phyloP scores from a whole-genome alignment of 805 yeast genomes.

The Schizosaccharomyces osmophilus region DNA sequence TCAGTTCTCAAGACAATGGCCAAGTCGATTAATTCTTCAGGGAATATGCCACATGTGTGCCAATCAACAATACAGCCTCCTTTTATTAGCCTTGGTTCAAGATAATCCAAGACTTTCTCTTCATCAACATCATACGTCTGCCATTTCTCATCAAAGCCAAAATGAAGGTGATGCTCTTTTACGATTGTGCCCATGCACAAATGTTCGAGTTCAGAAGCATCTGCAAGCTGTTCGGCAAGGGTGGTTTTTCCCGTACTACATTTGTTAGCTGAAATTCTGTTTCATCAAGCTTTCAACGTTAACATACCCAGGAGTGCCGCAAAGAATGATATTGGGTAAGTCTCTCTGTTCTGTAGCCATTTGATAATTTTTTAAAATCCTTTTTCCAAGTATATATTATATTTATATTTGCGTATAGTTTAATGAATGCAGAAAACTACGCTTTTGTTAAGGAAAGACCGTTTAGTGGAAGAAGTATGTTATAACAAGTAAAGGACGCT shows the following conservation, averaged over 20 bases:
- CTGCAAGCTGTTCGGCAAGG: conserved; percentile 36
- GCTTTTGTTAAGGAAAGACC: too few species aligned
- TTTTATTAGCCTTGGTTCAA: conserved; percentile 50
- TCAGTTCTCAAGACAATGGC: conserved; percentile 73
- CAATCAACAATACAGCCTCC: conserved; percentile 91
- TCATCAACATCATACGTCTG: conserved; percentile 81
- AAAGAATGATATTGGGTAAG: conserved; percentile 51
- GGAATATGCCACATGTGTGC: conserved; percentile 93
- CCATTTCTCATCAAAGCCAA: conserved; percentile 65
- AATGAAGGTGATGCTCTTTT: conserved; percentile 46
- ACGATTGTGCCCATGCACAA: conserved; percentile 64
- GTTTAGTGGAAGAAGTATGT: too few species aligned
- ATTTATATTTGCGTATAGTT: too few species aligned
- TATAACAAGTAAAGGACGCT: too few species aligned
- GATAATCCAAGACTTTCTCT: conserved; percentile 55
- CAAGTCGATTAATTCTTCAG: conserved; percentile 74
- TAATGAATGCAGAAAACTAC: too few species aligned
- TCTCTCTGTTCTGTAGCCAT: conserved; percentile 2
- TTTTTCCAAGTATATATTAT: too few species aligned
- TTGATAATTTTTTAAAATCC: background rate
- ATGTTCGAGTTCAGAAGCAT: conserved; percentile 25
- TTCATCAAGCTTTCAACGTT: background rate
- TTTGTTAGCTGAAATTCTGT: conserved; percentile 15
- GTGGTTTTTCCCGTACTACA: conserved; percentile 47
- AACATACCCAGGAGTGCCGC: conserved; percentile 64